Evolutionary conservation across 306 rosid genomes (phyloP), one percentile per base, ranked within the genome.

Genomic region (Leucaena leucocephala): DNA sequence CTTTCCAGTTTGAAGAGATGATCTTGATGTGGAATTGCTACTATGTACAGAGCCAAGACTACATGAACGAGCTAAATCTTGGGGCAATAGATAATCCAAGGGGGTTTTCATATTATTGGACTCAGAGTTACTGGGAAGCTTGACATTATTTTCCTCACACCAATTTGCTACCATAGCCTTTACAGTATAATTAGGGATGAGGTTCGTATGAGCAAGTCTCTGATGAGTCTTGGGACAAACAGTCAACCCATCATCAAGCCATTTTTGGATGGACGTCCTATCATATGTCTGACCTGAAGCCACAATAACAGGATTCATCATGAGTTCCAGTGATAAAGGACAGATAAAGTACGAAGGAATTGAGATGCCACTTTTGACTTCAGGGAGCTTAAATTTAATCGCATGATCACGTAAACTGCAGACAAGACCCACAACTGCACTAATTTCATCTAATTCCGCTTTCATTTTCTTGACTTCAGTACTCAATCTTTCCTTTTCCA

Each of bases 281-380:
- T 91, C 93, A 19, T 86, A 95, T 62, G 98, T 95, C 82, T 95
- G 98, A 78, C 98, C 98, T 4, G 98, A 95, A 81, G 98, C 97
- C 84, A 95, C 87, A 39, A 91, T 95, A 61, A 92, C 98, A 39
- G 98, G 98, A 86, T 95, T 98, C 77, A 80, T 71, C 96, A 95
- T 92, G 76, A 95, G 90, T 68, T 95, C 96, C 72, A 90, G 76
- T 9, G 98, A 95, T 79, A 95, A 78, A 55, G 98, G 96, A 74
- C 98, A 95, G 76, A 90, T 89, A 76, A 95, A 95, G 83, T 92
- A 95, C 14, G 93, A 33, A 70, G 98, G 97, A 83, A 91, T 55
- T 22, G 90, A 65, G 78, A 91, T 77, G 40, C 92, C 93, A 70
- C 78, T 82, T 80, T 80, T 82, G 13, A 82, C 86, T 79, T 78